A percentile compares a stretch with the other conserved stretches of the same genome.
phyloP scores from a whole-genome alignment of 2,329 filamentous ascomycete species.

The Diplodia corticola region DNA sequence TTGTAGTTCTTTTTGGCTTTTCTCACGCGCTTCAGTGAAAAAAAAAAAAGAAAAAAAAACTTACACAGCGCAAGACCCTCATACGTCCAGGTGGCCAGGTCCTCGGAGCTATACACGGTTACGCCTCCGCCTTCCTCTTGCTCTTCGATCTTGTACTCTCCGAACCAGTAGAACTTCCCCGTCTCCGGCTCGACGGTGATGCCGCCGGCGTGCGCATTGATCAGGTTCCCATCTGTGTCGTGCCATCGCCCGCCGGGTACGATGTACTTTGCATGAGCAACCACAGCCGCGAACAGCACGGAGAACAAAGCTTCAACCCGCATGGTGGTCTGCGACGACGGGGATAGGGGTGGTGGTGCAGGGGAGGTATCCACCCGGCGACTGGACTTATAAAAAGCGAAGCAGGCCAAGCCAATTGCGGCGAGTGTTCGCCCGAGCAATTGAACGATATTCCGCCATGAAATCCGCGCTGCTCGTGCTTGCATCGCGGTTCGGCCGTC shows the following conservation, averaged over 20 bases:
- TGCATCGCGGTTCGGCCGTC: slow-evolving; percentile 6
- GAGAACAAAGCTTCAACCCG: neutral
- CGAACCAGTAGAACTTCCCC: slow-evolving; percentile 62
- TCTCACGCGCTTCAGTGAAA: neutral
- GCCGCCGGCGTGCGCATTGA: slow-evolving; percentile 63
- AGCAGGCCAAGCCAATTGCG: slow-evolving; percentile 1
- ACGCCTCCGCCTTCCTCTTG: slow-evolving; percentile 62
- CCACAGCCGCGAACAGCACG: neutral
- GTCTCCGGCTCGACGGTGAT: slow-evolving; percentile 54
- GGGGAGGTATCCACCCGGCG: no score
- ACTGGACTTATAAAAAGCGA: neutral
- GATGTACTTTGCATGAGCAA: slow-evolving; percentile 54
- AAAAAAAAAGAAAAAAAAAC: no score
- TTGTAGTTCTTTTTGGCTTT: neutral
- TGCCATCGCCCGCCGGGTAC: slow-evolving; percentile 63
- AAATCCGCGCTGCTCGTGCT: neutral
- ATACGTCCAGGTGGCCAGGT: slow-evolving; percentile 60
- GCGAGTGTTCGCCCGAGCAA: neutral
- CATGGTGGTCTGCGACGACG: neutral
- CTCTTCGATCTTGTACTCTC: slow-evolving; percentile 61
- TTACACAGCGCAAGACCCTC: slow-evolving; percentile 59
- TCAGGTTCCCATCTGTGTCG: slow-evolving; percentile 60
- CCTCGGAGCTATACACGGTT: slow-evolving; percentile 61
- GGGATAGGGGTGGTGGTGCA: neutral
- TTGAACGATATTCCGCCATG: slow-evolving; percentile 15